Evolutionary conservation across 1,284 basidiomycete species (phyloP).

Genomic region (Heterobasidion occidentale): DNA sequence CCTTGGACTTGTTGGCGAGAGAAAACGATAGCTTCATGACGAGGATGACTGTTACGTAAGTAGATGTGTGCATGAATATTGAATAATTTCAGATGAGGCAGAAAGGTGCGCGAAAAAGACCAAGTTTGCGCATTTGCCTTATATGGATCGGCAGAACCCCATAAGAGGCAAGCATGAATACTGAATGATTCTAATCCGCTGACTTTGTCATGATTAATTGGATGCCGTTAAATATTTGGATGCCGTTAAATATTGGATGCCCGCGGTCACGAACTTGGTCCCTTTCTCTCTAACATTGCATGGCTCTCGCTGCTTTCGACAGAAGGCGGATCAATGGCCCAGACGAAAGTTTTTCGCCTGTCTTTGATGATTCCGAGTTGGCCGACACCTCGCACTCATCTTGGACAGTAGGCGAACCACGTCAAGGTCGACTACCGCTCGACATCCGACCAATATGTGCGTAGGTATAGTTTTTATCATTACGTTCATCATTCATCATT

Average conservation of each 20-base stretch:
- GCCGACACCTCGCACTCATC: conserved; percentile 15
- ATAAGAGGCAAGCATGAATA: no score
- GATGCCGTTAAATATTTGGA: no score
- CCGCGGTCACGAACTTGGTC: no score
- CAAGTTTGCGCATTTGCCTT: not conserved
- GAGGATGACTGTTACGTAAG: conserved; percentile 2
- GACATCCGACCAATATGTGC: conserved; percentile 83
- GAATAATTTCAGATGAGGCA: no score
- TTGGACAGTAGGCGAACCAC: conserved; percentile 26
- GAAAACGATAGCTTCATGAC: conserved; percentile 79
- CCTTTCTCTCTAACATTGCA: not conserved
- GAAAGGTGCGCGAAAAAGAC: not conserved
- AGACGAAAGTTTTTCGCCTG: conserved; percentile 66
- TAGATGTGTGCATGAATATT: not conserved
- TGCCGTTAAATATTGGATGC: no score
- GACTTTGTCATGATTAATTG: no score
- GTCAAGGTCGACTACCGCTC: conserved; percentile 42
- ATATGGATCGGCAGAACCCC: not conserved
- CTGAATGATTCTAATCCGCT: no score
- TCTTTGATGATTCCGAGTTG: conserved; percentile 42
- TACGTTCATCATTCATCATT: not conserved
- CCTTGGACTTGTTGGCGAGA: conserved; percentile 46
- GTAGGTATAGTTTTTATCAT: conserved; percentile 20
- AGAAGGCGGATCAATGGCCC: conserved; percentile 84
- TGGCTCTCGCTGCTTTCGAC: conserved; percentile 51